These are phyloP conservation scores for Aurinia saxatilis DNA, from an alignment of 345 rosid species.

Conservation along the genomic window DNA sequence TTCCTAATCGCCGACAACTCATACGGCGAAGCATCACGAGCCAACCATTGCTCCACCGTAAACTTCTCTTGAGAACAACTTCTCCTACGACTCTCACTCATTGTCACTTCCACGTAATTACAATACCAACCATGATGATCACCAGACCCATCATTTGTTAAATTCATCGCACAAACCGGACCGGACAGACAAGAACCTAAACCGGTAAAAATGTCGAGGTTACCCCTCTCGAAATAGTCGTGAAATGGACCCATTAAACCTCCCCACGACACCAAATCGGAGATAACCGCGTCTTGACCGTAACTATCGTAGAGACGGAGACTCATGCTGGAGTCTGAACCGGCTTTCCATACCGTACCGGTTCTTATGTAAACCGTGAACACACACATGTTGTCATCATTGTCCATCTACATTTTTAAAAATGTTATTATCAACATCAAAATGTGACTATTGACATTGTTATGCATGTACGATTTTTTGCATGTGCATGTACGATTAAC, in stretches of 20 bases:
- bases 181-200: conserved; percentile 45
- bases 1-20: conserved; percentile 52
- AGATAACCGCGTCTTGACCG: conserved; percentile 35
- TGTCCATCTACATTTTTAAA: not conserved
- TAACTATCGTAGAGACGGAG: conserved; percentile 39
- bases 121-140: conserved; percentile 79
- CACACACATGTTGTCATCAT: conserved; percentile 41
- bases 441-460: not conserved
- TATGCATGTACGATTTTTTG: not conserved
- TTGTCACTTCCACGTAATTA: conserved; percentile 81
- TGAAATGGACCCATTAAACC: conserved; percentile 67
- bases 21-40: conserved; percentile 55
- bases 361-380: conserved; percentile 67
- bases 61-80: conserved; percentile 54
- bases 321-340: conserved; percentile 68
- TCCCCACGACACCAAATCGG: conserved; percentile 65
- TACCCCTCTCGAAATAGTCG: conserved; percentile 85
- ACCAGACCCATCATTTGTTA: conserved; percentile 76
- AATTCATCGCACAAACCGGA: conserved; percentile 62
- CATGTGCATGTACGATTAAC: not conserved
- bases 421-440: not conserved
- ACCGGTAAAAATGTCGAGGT: conserved; percentile 82
- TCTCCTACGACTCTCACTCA: conserved; percentile 41
- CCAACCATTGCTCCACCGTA: conserved; percentile 87
- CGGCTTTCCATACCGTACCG: conserved; percentile 73